Conservation (phyloP, 805 yeast genomes). For the Saturnispora sekii region DNA sequence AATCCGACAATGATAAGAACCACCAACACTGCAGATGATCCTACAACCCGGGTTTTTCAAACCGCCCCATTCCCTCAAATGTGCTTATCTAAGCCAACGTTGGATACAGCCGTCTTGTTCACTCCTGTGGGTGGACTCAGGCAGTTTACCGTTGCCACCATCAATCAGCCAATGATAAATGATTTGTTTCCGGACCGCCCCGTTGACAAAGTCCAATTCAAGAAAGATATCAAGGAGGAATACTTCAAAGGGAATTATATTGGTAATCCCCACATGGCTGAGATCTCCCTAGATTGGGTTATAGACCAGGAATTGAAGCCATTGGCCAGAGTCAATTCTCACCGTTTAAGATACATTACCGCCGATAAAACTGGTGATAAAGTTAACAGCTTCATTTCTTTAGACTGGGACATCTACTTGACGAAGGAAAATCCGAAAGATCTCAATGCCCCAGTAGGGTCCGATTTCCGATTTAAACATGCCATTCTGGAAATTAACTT, state of each 20-base stretch:
- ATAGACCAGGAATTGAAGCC: constrained; percentile 23
- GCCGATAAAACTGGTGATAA: constrained; percentile 11
- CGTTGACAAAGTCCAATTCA: constrained; percentile 8
- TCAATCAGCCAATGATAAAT: constrained; percentile 16
- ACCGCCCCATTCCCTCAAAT: constrained; percentile 15
- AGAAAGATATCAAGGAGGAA: constrained; percentile 11
- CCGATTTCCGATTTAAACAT: constrained; percentile 32
- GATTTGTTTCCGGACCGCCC: constrained; percentile 12
- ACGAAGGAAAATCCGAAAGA: constrained; percentile 1
- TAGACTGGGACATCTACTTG: constrained; percentile 22
- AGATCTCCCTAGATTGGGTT: constrained; percentile 25
- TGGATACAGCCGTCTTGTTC: constrained; percentile 22
- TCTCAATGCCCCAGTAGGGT: constrained; percentile 7
- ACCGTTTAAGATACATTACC: constrained; percentile 23
- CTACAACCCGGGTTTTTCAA: constrained; percentile 4
- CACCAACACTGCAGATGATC: constrained; percentile 5
- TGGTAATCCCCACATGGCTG: constrained; percentile 26
- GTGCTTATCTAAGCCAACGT: constrained; percentile 11
- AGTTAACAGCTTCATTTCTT: constrained; percentile 24
- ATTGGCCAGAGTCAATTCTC: constrained; percentile 18
- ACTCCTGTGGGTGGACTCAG: constrained; percentile 35
- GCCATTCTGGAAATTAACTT: constrained; percentile 40
- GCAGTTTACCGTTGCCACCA: constrained; percentile 27
- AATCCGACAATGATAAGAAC: constrained; percentile 17
- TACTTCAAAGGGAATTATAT: constrained; percentile 18